Base-by-base conservation (phyloP, 371 early-diverging fungal genomes). In the Dinochytrium kinnereticum region DNA sequence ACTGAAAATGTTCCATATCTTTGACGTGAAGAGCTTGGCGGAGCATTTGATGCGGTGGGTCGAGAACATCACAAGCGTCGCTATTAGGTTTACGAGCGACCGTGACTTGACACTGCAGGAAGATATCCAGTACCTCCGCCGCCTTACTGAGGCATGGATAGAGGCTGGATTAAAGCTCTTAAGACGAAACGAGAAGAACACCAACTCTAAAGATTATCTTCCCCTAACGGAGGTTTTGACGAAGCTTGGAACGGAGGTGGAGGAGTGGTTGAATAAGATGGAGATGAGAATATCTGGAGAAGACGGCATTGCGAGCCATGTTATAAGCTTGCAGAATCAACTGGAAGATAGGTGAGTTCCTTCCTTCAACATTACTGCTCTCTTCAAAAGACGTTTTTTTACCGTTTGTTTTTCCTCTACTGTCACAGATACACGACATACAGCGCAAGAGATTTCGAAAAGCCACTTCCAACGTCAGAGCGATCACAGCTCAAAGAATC, bases 281-380 rank as follows among this genome's bases (percentile, higher is more conserved):
- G 82, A 84, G 55, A 39, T 68, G 31, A 61, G 85, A 19, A 78
- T 84, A 1, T 74, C 82, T 0, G 88, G 88, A 13, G 88, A 87
- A 51, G 88, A 87, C 67, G 86, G 86, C 0, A 78, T 83, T 26
- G 86, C 88, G 1, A 72, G 70, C 28, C 72, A 78, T 36, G 78
- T 85, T 15, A 84, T 86, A n/a, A 78, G 78, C 24, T 66, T 87
- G 36, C 86, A 86, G 67, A 87, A 86, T 66, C 86, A 86, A 72
- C 70, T 87, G 2, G 88, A 87, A 50, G 88, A 87, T 51, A 59
- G 84, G 78, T 79, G 2, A 37, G 34, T 30, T 19, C 2, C 19
- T 38, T 57, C n/a, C n/a, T 64, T 36, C 50, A 0, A 3, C 33
- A 66, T 33, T 65, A 49, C 36, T 24, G 26, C n/a, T 2, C 24